These are phyloP conservation scores for Calonectria ilicicola DNA, from an alignment of 2,329 filamentous ascomycete genomes.

Conservation along the genomic window DNA sequence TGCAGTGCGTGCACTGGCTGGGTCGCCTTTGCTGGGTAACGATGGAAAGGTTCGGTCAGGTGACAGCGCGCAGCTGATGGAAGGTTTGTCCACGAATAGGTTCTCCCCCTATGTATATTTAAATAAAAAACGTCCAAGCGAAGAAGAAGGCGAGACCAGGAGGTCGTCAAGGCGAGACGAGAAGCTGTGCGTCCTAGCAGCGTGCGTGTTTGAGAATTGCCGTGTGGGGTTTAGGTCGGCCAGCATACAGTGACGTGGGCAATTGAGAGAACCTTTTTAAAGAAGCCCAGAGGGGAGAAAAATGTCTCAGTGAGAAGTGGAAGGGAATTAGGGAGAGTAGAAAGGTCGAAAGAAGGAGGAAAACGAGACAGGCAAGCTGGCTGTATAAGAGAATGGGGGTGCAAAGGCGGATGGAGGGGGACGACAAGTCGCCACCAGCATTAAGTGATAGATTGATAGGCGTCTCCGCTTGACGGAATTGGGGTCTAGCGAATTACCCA, in stretches of 20 bases:
- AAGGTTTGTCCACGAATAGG: background rate
- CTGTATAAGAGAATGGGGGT: background rate
- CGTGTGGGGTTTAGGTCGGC: background rate
- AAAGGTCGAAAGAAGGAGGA: background rate
- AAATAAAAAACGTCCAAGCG: background rate
- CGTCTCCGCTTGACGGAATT: background rate
- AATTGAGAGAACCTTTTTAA: background rate
- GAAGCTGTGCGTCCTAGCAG: background rate
- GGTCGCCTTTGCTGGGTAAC: background rate
- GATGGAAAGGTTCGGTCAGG: background rate
- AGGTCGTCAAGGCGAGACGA: background rate
- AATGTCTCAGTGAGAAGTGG: background rate
- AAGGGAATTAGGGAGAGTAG: background rate
- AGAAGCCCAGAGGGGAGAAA: too few species aligned
- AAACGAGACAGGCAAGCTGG: background rate
- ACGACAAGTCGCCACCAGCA: background rate
- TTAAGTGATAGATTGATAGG: slow-evolving; percentile 1
- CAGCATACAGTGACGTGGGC: background rate
- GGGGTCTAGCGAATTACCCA: background rate
- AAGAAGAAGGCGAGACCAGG: background rate
- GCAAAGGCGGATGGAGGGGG: background rate
- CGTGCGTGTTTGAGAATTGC: background rate
- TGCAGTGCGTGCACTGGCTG: background rate
- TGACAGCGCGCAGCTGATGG: background rate
- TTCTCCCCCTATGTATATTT: background rate